Evolutionary conservation across 78 protist species (phyloP).

Genomic region (Emiliania huxleyi): DNA sequence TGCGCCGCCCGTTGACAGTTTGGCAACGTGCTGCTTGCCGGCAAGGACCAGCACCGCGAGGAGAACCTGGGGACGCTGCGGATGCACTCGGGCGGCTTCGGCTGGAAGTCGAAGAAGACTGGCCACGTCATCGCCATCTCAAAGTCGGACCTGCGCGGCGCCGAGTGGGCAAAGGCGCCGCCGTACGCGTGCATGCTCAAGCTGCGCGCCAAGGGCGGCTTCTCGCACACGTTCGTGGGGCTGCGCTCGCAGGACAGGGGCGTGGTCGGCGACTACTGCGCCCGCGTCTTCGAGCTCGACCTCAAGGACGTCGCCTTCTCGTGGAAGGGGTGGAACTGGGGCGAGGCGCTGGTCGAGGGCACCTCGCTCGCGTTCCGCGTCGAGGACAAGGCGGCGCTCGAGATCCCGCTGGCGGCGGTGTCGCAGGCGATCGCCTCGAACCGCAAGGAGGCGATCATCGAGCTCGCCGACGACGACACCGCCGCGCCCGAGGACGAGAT

Average conservation of each 20-base stretch:
- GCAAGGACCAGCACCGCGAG: neutral
- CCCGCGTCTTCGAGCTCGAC: neutral
- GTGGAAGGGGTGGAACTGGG: neutral
- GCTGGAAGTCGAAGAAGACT: neutral
- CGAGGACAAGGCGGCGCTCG: neutral
- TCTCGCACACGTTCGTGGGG: neutral
- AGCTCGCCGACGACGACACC: neutral
- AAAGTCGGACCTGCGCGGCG: neutral
- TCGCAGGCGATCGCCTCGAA: neutral
- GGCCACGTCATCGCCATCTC: neutral
- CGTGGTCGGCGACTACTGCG: neutral
- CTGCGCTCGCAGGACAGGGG: neutral
- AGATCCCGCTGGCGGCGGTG: neutral
- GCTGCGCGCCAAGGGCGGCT: slow-evolving; percentile 10
- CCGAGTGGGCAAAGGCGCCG: neutral
- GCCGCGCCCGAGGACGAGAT: slow-evolving; percentile 12
- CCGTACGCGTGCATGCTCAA: neutral
- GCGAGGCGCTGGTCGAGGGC: neutral
- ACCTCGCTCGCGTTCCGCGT: neutral
- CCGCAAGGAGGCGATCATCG: neutral
- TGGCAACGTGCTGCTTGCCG: neutral
- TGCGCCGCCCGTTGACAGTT: too few relatives aligned
- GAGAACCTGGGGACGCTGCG: neutral
- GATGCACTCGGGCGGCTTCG: neutral
- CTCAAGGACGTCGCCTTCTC: neutral